A percentile compares a stretch with the other conserved stretches of the same genome.
Conservation (phyloP, 805 yeast genomes). For the Candida hispaniensis region DNA sequence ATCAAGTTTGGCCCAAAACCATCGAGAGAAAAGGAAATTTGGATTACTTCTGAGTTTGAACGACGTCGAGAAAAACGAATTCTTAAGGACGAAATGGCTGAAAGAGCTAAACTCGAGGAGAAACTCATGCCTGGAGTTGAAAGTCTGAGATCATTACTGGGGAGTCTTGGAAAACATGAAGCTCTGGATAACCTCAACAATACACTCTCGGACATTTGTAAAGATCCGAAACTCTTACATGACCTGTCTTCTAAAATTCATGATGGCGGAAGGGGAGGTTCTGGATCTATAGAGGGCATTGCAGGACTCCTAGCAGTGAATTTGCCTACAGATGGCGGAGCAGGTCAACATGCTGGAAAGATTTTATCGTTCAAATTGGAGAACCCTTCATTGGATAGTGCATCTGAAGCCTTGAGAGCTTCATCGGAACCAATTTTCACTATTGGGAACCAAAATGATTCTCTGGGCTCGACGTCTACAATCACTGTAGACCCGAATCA, state of each 20-base stretch:
- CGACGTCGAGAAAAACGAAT: constrained; percentile 52
- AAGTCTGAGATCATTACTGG: constrained; percentile 24
- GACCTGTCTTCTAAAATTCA: constrained; percentile 21
- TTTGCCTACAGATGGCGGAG: constrained; percentile 2
- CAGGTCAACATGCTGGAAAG: constrained; percentile 12
- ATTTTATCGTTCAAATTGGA: constrained; percentile 15
- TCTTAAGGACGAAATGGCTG: constrained; percentile 28
- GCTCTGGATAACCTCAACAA: constrained; percentile 22
- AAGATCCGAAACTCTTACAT: constrained; percentile 23
- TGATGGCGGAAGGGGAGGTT: constrained; percentile 12
- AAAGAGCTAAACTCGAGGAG: constrained; percentile 2
- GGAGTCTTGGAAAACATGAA: constrained; percentile 21
- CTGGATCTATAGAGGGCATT: constrained; percentile 13
- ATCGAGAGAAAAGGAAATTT: constrained; percentile 40
- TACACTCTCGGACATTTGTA: constrained; percentile 23
- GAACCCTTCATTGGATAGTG: constrained; percentile 1
- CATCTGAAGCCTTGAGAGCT: constrained; percentile 10
- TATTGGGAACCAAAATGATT: constrained; percentile 3
- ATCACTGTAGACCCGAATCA: too few relatives aligned
- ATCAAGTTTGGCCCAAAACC: constrained; percentile 51
- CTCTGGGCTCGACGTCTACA: constrained; percentile 1
- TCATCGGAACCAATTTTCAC: constrained; percentile 13
- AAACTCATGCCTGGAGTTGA: constrained; percentile 15
- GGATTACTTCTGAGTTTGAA: constrained; percentile 69
- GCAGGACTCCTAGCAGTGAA: constrained; percentile 10